Conservation (phyloP, 2,329 filamentous ascomycete genomes). For the Claviceps maximensis region DNA sequence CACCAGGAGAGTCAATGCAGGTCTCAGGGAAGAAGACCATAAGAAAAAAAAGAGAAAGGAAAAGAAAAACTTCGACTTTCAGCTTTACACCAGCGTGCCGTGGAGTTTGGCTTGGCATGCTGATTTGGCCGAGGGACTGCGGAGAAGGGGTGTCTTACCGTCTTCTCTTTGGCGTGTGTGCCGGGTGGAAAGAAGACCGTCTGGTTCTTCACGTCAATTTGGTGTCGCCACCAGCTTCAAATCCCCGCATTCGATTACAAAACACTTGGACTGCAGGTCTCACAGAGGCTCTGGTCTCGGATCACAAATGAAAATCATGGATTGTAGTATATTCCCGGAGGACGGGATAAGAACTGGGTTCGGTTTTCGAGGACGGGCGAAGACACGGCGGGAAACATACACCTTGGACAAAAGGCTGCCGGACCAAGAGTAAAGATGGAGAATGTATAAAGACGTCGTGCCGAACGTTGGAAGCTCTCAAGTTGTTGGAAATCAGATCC, state of each 20-base stretch:
- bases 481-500: neutral
- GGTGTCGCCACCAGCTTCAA: neutral
- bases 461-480: neutral
- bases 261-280: neutral
- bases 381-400: neutral
- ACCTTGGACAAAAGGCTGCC: neutral
- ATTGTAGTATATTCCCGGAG: neutral
- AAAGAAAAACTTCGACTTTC: neutral
- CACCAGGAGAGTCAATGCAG: neutral
- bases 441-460: neutral
- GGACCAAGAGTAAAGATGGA: neutral
- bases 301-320: neutral
- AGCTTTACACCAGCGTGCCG: neutral
- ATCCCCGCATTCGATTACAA: neutral
- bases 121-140: neutral
- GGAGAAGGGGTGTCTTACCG: neutral
- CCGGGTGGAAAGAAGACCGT: neutral
- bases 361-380: neutral
- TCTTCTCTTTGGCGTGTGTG: neutral
- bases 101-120: neutral
- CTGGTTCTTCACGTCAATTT: neutral
- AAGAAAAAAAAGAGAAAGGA: too few relatives aligned
- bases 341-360: neutral
- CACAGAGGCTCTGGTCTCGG: neutral
- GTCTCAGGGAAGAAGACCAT: neutral